Conservation (phyloP, 2,329 filamentous ascomycete genomes). For the Moelleriella libera region DNA sequence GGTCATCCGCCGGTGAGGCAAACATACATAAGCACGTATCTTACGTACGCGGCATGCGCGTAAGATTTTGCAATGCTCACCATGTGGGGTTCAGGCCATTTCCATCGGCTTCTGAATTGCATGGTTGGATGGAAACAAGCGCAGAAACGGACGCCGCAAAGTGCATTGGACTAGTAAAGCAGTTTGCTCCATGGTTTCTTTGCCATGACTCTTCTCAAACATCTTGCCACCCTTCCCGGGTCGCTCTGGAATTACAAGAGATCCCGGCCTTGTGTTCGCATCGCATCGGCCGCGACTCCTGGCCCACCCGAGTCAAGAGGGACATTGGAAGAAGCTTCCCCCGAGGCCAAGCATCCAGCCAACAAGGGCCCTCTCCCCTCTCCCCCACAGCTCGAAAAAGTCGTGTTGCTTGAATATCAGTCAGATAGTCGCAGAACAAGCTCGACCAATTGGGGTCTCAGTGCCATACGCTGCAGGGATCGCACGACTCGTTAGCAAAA, state of each 20-base stretch:
- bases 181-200: background rate
- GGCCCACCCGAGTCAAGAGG: no score
- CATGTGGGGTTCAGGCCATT: background rate
- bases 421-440: background rate
- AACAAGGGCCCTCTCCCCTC: no score
- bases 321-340: no score
- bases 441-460: background rate
- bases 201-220: background rate
- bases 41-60: background rate
- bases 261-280: no score
- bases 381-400: background rate
- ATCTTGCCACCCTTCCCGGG: no score
- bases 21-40: no score
- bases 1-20: no score
- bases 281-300: no score
- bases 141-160: background rate
- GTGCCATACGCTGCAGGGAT: background rate
- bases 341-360: no score
- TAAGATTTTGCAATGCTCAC: background rate
- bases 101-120: background rate
- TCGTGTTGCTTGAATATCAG: background rate
- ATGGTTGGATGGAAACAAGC: background rate
- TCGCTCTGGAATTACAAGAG: no score
- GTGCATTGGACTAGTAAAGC: background rate
- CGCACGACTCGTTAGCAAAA: background rate